These are phyloP conservation scores for Fusarium acutatum DNA, from an alignment of 2,329 filamentous ascomycete species.

Conservation along the genomic window DNA sequence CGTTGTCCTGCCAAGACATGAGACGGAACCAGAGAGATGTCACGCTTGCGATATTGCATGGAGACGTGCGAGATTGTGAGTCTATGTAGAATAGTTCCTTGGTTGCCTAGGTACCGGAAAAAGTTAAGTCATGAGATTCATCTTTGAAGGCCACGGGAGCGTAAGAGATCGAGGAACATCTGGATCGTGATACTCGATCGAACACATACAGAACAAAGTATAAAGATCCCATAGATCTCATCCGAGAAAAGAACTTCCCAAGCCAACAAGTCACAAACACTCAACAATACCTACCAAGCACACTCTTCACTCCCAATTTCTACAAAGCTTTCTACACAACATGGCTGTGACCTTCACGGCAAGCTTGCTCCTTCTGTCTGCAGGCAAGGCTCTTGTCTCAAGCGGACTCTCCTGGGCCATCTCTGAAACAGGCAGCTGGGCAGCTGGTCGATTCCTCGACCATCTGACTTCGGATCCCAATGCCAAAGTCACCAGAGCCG, in stretches of 20 bases:
- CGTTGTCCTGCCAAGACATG: background rate
- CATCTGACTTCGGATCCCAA: background rate
- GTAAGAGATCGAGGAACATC: background rate
- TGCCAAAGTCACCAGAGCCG: background rate
- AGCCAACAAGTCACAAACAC: background rate
- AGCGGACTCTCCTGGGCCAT: background rate
- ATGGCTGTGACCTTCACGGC: background rate
- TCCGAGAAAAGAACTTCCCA: background rate
- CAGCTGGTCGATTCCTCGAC: background rate
- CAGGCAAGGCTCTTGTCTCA: background rate
- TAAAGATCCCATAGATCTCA: background rate
- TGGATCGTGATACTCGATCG: background rate
- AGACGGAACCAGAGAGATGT: background rate
- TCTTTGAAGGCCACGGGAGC: fast-evolving
- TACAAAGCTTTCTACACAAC: background rate
- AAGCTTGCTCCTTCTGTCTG: background rate
- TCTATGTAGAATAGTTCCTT: background rate
- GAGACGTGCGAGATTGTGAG: background rate
- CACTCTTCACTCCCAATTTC: background rate
- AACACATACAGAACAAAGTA: background rate
- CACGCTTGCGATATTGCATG: background rate
- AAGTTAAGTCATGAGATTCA: background rate
- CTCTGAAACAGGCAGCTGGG: background rate
- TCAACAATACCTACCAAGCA: background rate
- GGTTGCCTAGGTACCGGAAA: background rate